Evolutionary conservation across 2,329 filamentous ascomycete genomes (phyloP).

Genomic region (Cercospora citrullina): DNA sequence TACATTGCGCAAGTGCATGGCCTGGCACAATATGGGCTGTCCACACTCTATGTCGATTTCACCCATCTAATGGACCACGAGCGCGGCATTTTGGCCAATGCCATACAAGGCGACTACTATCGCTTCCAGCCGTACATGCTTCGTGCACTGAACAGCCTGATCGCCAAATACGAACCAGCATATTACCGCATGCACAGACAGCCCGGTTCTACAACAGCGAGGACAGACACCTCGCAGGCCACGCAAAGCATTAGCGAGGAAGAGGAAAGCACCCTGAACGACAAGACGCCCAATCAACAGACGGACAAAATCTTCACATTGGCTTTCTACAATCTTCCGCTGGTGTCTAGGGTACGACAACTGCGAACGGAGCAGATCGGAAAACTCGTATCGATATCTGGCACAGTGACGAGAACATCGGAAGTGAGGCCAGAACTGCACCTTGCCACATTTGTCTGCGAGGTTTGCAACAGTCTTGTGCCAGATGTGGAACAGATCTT

Average conservation of each 20-base stretch:
- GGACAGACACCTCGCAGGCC: slow-evolving; percentile 59
- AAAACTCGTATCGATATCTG: slow-evolving; percentile 90
- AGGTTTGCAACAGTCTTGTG: slow-evolving; percentile 79
- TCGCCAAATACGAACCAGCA: slow-evolving; percentile 88
- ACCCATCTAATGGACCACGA: slow-evolving; percentile 77
- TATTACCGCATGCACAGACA: slow-evolving; percentile 94
- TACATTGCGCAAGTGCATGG: slow-evolving; percentile 82
- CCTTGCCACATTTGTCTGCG: slow-evolving; percentile 87
- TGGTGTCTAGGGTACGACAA: slow-evolving; percentile 81
- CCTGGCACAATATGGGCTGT: slow-evolving; percentile 72
- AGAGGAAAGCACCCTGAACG: slow-evolving; percentile 58
- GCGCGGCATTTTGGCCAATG: slow-evolving; percentile 78
- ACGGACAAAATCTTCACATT: slow-evolving; percentile 94
- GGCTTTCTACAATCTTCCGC: slow-evolving; percentile 88
- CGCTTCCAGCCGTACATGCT: slow-evolving; percentile 91
- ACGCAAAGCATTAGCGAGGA: slow-evolving; percentile 61
- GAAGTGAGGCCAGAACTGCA: slow-evolving; percentile 94
- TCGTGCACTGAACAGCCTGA: slow-evolving; percentile 84
- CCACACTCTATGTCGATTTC: slow-evolving; percentile 83
- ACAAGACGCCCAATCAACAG: slow-evolving; percentile 85
- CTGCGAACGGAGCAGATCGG: slow-evolving; percentile 89
- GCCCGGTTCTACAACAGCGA: slow-evolving; percentile 70
- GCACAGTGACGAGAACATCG: slow-evolving; percentile 93
- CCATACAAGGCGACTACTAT: slow-evolving; percentile 88
- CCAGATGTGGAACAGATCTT: slow-evolving; percentile 96